Evolutionary conservation across 768 basidiomycete genomes (phyloP), one percentile per base, ranked within the genome.

Genomic region (Paxillus rubicundulus): DNA sequence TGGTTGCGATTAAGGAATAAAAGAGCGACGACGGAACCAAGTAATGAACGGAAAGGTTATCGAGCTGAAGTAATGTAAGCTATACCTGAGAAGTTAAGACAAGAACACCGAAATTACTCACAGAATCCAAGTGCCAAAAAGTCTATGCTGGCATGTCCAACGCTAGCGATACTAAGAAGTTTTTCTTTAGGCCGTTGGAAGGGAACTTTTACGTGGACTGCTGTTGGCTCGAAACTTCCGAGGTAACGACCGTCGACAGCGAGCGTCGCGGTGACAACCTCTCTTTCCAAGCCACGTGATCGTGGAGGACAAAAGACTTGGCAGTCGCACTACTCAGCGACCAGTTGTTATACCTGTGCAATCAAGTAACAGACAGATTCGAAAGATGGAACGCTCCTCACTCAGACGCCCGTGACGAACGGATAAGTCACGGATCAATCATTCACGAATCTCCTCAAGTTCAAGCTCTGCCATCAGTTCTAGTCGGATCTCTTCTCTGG

Each of bases 21-120:
- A 52, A 33, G 56, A 61, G 34, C 14, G 55, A 59, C 45, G 36
- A 36, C 3, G 43, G 7, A 40, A 46, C 36, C 27, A 42, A 45
- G 49, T 50, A 59, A 57, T 10, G 58, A 64, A 17, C 55, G 57
- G 48, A 56, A 37, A 20, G 27, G 46, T 51, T 47, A 16, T 9
- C 17, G 9, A 3, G 1, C 9, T 36, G 45, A 42, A 13, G 24
- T 52, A 54, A 53, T 50, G 50, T 52, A 53, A 61, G 39, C 47
- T 43, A 10, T 30, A 30, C 2, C 9, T 8, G 33, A 41, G 43
- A 36, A 44, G 40, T 18, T n/a, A 24, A 17, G 42, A 34, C 36
- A 45, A 49, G 47, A 43, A 30, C 37, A 39, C 16, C 37, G 16
- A 46, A 45, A 24, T 24, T 24, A 24, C 43, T 36, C 21, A 42